A percentile compares a stretch with the other conserved stretches of the same genome.
Conservation (phyloP, 345 rosid genomes). For the Boechera divaricarpa region DNA sequence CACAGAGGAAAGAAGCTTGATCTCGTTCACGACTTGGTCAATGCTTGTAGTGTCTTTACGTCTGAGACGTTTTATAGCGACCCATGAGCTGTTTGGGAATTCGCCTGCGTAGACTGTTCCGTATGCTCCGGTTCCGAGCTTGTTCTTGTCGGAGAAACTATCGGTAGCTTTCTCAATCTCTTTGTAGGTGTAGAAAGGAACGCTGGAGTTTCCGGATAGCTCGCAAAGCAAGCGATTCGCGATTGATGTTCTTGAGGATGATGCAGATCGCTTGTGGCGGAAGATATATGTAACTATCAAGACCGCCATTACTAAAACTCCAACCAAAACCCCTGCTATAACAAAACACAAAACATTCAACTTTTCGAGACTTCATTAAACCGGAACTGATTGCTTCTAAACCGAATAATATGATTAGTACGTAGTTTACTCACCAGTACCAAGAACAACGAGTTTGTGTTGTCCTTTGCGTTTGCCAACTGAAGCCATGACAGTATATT, state of each 20-base stretch:
- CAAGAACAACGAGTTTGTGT: constrained; percentile 16
- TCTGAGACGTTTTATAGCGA: constrained; percentile 75
- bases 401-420: background rate
- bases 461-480: constrained; percentile 1
- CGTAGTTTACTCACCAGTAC: constrained; percentile 26
- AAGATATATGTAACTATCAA: constrained; percentile 47
- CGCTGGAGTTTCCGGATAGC: constrained; percentile 44
- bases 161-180: constrained; percentile 81
- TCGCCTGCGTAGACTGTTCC: constrained; percentile 91
- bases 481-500: background rate
- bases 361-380: background rate
- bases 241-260: constrained; percentile 45
- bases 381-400: background rate
- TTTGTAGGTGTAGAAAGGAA: constrained; percentile 72
- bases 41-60: constrained; percentile 58
- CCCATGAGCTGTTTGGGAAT: constrained; percentile 60
- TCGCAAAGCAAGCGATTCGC: constrained; percentile 68
- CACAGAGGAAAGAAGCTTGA: constrained; percentile 83
- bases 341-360: constrained; percentile 1
- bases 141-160: constrained; percentile 68
- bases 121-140: constrained; percentile 85
- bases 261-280: constrained; percentile 46
- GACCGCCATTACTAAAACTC: constrained; percentile 49
- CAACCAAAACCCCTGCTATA: constrained; percentile 51
- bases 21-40: constrained; percentile 80